Base-by-base conservation (phyloP, 148 eudicot genomes). In the Amaranthus palmeri region DNA sequence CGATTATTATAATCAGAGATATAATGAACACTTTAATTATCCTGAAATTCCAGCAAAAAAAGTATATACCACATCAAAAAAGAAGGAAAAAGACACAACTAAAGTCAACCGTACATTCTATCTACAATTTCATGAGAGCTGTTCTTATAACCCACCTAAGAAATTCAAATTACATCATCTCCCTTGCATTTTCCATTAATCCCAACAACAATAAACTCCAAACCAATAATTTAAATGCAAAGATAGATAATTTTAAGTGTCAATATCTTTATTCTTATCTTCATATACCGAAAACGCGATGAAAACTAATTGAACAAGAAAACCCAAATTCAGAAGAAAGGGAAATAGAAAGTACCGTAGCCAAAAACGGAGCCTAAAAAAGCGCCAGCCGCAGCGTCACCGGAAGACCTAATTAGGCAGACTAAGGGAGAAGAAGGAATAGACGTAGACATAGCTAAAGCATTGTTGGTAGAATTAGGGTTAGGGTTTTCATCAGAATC, bases 341-440 rank as follows among this genome's bases (percentile, higher is more conserved):
- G 65, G 51, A 49, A 49, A 51, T 62, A 69, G 44, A 74, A 49
- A 62, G 10, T 6, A 92, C 98, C 98, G 64, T 81, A 88, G 65
- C 97, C 97, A 63, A 92, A 88, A 71, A 92, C 45, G 73, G 97
- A 88, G 59, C 97, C 97, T 86, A 87, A 84, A 45, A 85, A 74
- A 68, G 96, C 97, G 53, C 97, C 96, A 44, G 79, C 85, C n/a
- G 84, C 83, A 7, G 96, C 74, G 71, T 92, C 96, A 6, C 86
- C 84, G 71, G 90, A 96, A 69, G 83, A 92, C 57, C 84, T 71
- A 40, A 83, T 50, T 68, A 92, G 74, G 84, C 98, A 92, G 48
- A 92, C 81, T 25, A 82, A 50, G 0, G 96, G 85, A n/a, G 91
- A 60, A 68, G 80, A 76, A 45, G 82, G 40, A 53, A 71, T 77